phyloP scores from a whole-genome alignment of 2,329 filamentous ascomycete genomes.

The Arthroderma uncinatum region DNA sequence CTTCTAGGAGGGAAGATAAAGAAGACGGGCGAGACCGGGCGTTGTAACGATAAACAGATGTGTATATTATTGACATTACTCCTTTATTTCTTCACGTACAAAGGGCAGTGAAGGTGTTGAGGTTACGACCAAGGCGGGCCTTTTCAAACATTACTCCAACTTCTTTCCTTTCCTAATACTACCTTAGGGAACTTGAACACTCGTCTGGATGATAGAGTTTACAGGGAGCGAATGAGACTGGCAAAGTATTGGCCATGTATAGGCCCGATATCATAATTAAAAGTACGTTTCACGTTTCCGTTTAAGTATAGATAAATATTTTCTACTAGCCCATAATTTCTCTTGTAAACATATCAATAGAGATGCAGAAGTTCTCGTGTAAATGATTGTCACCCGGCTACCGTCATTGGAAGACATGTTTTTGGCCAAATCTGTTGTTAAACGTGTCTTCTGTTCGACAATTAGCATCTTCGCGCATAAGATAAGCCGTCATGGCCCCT shows the following conservation, averaged over 20 bases:
- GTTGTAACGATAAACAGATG: neutral
- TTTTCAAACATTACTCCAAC: neutral
- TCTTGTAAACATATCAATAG: neutral
- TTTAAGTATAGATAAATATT: neutral
- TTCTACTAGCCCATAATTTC: neutral
- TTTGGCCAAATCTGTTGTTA: constrained; percentile 13
- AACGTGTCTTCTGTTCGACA: constrained; percentile 10
- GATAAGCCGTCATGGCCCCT: neutral
- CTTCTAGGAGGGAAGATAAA: neutral
- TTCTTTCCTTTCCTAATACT: neutral
- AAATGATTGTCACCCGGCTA: neutral
- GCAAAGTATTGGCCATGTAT: too few species aligned
- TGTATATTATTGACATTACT: constrained; percentile 1
- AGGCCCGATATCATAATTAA: too few species aligned
- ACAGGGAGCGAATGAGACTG: too few species aligned
- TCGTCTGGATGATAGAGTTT: neutral
- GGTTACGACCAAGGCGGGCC: neutral
- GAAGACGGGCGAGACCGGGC: neutral
- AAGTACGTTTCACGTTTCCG: neutral
- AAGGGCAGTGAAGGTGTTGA: neutral
- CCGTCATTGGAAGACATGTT: neutral
- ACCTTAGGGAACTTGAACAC: neutral
- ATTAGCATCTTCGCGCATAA: neutral
- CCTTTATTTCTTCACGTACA: neutral
- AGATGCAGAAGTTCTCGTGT: neutral